phyloP scores from a whole-genome alignment of 2,329 filamentous ascomycete genomes.

The Aspergillus sclerotialis region DNA sequence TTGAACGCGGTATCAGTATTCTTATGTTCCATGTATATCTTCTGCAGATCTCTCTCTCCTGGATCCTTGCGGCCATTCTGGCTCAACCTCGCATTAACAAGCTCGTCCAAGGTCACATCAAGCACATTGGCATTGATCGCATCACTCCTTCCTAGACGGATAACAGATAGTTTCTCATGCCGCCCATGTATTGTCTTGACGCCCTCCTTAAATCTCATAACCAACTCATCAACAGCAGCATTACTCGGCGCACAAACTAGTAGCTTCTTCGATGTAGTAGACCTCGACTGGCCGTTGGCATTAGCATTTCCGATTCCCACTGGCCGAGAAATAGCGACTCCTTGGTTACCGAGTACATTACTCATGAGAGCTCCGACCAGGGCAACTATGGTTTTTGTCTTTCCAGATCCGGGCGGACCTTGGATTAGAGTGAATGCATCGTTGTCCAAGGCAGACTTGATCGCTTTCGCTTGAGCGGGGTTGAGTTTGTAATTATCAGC shows the following conservation, averaged over 20 bases:
- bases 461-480: constrained; percentile 79
- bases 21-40: constrained; percentile 66
- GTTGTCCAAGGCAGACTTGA: constrained; percentile 87
- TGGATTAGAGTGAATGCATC: constrained; percentile 96
- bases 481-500: constrained; percentile 79
- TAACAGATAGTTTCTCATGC: constrained; percentile 70
- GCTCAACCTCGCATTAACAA: constrained; percentile 68
- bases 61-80: constrained; percentile 38
- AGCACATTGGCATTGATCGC: constrained; percentile 83
- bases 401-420: constrained; percentile 91
- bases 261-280: constrained; percentile 64
- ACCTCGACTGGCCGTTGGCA: constrained; percentile 24
- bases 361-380: constrained; percentile 85
- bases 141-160: constrained; percentile 84
- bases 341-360: constrained; percentile 45
- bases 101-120: constrained; percentile 87
- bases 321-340: constrained; percentile 43
- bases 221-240: constrained; percentile 91
- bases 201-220: constrained; percentile 83
- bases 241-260: constrained; percentile 98
- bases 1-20: constrained; percentile 58
- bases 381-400: constrained; percentile 95
- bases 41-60: constrained; percentile 47
- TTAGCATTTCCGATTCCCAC: constrained; percentile 28
- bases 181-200: constrained; percentile 70